phyloP scores from a whole-genome alignment of 768 basidiomycete genomes.

The Saitozyma podzolica region DNA sequence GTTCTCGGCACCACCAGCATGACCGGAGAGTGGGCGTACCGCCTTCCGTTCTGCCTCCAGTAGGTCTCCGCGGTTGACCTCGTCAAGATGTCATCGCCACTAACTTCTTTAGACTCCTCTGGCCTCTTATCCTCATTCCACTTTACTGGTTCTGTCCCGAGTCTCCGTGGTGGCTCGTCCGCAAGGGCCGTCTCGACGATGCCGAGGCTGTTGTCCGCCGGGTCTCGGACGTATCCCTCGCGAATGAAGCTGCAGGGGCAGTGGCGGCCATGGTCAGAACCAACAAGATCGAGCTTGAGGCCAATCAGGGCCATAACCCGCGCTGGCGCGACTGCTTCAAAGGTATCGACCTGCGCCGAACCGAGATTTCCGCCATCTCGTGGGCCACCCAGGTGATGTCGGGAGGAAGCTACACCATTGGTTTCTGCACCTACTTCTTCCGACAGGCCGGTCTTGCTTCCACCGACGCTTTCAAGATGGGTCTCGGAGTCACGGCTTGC shows the following conservation, averaged over 20 bases:
- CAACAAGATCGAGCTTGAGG: constrained; percentile 7
- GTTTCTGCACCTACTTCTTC: constrained; percentile 22
- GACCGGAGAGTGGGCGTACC: constrained; percentile 6
- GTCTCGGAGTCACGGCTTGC: constrained; percentile 17
- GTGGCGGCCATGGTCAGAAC: background rate
- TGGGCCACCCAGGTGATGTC: constrained; percentile 20
- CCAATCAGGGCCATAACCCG: background rate
- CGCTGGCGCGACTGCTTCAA: constrained; percentile 38
- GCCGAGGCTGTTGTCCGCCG: background rate
- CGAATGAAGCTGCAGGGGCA: background rate
- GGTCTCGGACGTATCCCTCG: background rate
- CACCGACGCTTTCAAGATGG: constrained; percentile 12
- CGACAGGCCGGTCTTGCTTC: constrained; percentile 26
- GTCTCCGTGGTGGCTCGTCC: constrained; percentile 9
- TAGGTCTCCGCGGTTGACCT: constrained; percentile 25
- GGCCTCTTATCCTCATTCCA: background rate
- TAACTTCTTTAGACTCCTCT: constrained; percentile 18
- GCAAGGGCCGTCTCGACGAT: constrained; percentile 3
- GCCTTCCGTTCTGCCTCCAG: constrained; percentile 7
- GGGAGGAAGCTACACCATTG: constrained; percentile 41
- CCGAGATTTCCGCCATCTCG: constrained; percentile 24
- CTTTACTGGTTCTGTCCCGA: constrained; percentile 3
- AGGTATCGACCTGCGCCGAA: constrained; percentile 29
- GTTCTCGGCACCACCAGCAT: background rate
- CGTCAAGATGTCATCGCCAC: background rate